phyloP scores from a whole-genome alignment of 1,284 basidiomycete genomes.

The Somion occarium region DNA sequence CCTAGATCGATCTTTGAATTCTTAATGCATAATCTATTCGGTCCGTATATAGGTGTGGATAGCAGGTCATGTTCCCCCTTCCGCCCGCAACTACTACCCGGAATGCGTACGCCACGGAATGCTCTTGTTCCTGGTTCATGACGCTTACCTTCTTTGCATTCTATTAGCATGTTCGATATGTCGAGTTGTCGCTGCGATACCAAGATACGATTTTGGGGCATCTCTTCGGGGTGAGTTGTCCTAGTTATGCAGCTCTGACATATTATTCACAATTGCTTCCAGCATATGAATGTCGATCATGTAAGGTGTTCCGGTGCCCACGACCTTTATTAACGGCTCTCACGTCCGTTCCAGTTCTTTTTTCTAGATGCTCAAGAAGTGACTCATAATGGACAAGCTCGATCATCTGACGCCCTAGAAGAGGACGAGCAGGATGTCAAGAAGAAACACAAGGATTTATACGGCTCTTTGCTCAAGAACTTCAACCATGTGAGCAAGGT shows the following conservation, averaged over 20 bases:
- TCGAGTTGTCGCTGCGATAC: conserved; percentile 76
- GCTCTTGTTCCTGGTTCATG: conserved; percentile 4
- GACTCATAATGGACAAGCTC: conserved; percentile 9
- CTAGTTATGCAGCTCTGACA: not conserved
- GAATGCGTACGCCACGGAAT: conserved; percentile 61
- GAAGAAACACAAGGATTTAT: conserved; percentile 38
- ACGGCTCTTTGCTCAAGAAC: conserved; percentile 47
- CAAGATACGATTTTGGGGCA: conserved; percentile 92
- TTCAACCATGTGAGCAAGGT: conserved; percentile 53
- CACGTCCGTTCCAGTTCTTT: conserved; percentile 44
- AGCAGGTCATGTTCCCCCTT: conserved; percentile 74
- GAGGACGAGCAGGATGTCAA: conserved; percentile 8
- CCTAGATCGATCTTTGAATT: conserved; percentile 9
- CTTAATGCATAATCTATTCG: conserved; percentile 5
- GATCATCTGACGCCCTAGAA: conserved; percentile 14
- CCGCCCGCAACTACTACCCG: conserved; percentile 77
- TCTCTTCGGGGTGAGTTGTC: conserved; percentile 69
- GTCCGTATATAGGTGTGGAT: conserved; percentile 29
- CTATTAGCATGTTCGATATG: conserved; percentile 79
- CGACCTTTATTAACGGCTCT: conserved; percentile 4
- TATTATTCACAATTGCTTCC: conserved; percentile 7
- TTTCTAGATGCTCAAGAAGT: conserved; percentile 43
- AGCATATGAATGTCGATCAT: conserved; percentile 80
- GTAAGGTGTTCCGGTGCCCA: conserved; percentile 34
- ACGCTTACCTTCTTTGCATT: conserved; percentile 14